Base-by-base conservation (phyloP, 306 rosid species). In the Lagenaria siceraria region DNA sequence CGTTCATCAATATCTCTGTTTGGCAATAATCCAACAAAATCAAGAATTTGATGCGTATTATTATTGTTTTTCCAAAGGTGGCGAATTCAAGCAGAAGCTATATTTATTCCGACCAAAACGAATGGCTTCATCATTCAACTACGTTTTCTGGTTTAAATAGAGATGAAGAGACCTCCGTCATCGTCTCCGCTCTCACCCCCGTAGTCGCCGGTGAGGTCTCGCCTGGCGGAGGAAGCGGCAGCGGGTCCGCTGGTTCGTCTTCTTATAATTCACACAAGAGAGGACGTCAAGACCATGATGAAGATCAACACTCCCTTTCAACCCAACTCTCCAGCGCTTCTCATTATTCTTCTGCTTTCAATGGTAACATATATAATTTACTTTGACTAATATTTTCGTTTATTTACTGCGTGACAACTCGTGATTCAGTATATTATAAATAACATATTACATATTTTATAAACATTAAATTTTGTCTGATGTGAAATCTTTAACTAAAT, bases 141-240 rank as follows among this genome's bases (percentile, higher is more conserved):
- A 52, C 77, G 65, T 82, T 85, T 55, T 82, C 85, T 0, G 84
- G 78, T 27, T 0, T 82, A 2, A 64, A 76, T 49, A 82, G 83
- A 51, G 88, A 89, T 53, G 78, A 3, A 42, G 93, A 89, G 79
- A 89, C 85, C 87, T 73, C 83, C 7, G 86, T 76, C 4, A 87
- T 89, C 82, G 84, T 89, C 1, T 82, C 86, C 0, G 87, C 89
- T 59, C 51, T 89, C 65, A 83, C 88, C 0, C 83, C 66, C 10
- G 90, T 89, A 0, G 82, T 82, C 0, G 36, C 82, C 4, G 90
- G 89, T 25, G 80, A 80, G 2, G 70, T 59, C 2, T 81, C 82
- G 3, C 22, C 3, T 14, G 27, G 13, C 12, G 2, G 9, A 35
- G 55, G 14, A 43, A 38, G 21, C 4, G n/a, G 0, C 2, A 0